Evolutionary conservation across 2,329 filamentous ascomycete species (phyloP), one percentile per base, ranked within the genome.

Genomic region (Pseudocercospora ulei): DNA sequence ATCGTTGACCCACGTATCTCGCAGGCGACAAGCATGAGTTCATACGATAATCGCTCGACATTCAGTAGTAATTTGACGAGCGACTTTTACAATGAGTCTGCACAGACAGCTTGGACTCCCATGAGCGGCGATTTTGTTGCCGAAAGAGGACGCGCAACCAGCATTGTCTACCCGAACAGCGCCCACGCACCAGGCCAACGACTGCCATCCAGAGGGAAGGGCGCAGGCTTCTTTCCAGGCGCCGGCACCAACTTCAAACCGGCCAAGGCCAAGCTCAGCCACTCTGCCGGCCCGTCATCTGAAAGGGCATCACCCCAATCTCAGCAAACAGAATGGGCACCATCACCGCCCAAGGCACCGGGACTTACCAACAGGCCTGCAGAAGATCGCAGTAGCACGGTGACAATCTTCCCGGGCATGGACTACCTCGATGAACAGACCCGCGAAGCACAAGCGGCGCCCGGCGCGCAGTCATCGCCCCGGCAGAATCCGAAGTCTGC

Each of bases 141-240:
- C 13, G 43, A 50, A 27, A 29, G 41, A 52, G 38, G 48, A 47
- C 60, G 60, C 20, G 61, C 59, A 3, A 50, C 61, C 3, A 69
- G 64, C 51, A 68, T 66, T 47, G 51, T 57, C 27, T 68, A 68
- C 54, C 65, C 64, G 19, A 56, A 57, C 41, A 65, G 62, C 29
- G 33, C 55, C 36, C 56, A 65, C 41, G 57, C 67, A 18, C 65
- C 63, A 31, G 67, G 69, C 41, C 63, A 72, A 35, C 69, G 65
- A 11, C 60, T 70, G 2, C 54, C 54, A 2, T 54, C 56, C 20
- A 51, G 59, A 26, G 48, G 54, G 34, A 67, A 67, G 26, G 70
- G 78, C 33, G 76, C 71, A 9, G 70, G 73, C 27, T 60, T 61
- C 55, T 62, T 61, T 47, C 59, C 59, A 9, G 57, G 57, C 30